Evolutionary conservation across 1,284 basidiomycete genomes (phyloP).

Genomic region (Leccinum pachyderme): DNA sequence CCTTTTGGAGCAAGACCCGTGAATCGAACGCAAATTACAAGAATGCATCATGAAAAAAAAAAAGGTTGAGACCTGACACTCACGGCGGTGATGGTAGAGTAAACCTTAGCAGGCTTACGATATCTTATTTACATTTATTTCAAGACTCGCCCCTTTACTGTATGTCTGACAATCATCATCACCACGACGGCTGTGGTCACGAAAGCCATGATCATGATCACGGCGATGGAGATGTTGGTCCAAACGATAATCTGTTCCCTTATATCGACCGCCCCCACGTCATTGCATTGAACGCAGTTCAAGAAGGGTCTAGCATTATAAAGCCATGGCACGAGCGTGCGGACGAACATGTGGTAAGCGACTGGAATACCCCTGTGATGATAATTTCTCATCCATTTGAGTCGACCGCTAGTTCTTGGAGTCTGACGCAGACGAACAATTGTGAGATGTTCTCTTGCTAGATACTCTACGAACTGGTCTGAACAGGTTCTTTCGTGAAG

Average conservation of each 20-base stretch:
- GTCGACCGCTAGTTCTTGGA: slow-evolving; percentile 56
- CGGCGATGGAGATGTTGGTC: slow-evolving; percentile 48
- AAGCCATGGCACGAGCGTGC: slow-evolving; percentile 76
- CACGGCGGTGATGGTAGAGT: slow-evolving; percentile 9
- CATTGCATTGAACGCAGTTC: slow-evolving; percentile 63
- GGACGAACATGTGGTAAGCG: slow-evolving; percentile 58
- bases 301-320: slow-evolving; percentile 52
- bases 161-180: slow-evolving; percentile 46
- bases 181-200: slow-evolving; percentile 50
- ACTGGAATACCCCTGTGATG: not conserved
- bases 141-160: not conserved
- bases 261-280: slow-evolving; percentile 74
- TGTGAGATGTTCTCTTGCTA: slow-evolving; percentile 45
- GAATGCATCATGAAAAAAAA: slow-evolving; percentile 48
- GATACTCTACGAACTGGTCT: slow-evolving; percentile 1
- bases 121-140: slow-evolving; percentile 13
- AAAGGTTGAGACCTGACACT: slow-evolving; percentile 4
- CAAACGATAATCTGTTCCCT: slow-evolving; percentile 65
- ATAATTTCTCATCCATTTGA: slow-evolving; percentile 4
- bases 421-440: slow-evolving; percentile 81
- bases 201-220: slow-evolving; percentile 57
- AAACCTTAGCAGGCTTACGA: not conserved
- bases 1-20: slow-evolving; percentile 62
- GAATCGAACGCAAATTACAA: slow-evolving; percentile 84
- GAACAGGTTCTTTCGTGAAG: slow-evolving; percentile 36